phyloP scores from a whole-genome alignment of 2,329 filamentous ascomycete genomes.

The Aspergillus transmontanensis region DNA sequence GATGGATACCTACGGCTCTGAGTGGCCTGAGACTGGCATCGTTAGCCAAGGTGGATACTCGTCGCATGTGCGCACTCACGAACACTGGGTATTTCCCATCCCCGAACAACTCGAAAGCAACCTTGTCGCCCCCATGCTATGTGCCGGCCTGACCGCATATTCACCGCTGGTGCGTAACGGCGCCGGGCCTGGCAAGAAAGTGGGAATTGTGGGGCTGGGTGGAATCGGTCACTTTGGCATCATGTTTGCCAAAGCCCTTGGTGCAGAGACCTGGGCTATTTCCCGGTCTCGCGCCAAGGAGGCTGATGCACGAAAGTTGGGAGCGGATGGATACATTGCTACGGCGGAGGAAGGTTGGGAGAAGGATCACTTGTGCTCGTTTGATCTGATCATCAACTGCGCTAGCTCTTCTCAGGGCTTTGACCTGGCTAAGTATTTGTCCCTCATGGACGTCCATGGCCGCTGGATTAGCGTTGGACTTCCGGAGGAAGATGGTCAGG shows the following conservation, averaged over 20 bases:
- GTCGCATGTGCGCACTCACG: constrained; percentile 71
- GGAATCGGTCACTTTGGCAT: constrained; percentile 73
- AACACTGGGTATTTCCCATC: constrained; percentile 72
- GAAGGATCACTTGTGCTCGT: constrained; percentile 55
- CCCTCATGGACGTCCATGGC: constrained; percentile 78
- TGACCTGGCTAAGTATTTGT: constrained; percentile 67
- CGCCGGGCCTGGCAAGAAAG: constrained; percentile 63
- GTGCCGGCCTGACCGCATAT: constrained; percentile 79
- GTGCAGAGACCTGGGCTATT: constrained; percentile 64
- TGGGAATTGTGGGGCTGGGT: constrained; percentile 52
- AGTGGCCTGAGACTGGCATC: constrained; percentile 61
- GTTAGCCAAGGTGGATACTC: constrained; percentile 68
- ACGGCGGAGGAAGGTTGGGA: constrained; percentile 62
- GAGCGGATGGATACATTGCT: constrained; percentile 62
- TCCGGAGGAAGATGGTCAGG: constrained; percentile 73
- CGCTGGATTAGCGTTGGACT: constrained; percentile 79
- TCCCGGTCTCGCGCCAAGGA: constrained; percentile 63
- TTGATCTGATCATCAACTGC: constrained; percentile 71
- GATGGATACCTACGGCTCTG: constrained; percentile 57
- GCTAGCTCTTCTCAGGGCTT: constrained; percentile 74
- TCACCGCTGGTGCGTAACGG: constrained; percentile 76
- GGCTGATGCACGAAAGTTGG: constrained; percentile 61
- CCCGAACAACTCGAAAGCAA: constrained; percentile 66
- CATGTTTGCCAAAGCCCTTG: constrained; percentile 69
- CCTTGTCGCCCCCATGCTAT: constrained; percentile 77